These are phyloP conservation scores for Yamadazyma pseudoaaseri DNA, from an alignment of 1,139 yeast species.

Conservation along the genomic window DNA sequence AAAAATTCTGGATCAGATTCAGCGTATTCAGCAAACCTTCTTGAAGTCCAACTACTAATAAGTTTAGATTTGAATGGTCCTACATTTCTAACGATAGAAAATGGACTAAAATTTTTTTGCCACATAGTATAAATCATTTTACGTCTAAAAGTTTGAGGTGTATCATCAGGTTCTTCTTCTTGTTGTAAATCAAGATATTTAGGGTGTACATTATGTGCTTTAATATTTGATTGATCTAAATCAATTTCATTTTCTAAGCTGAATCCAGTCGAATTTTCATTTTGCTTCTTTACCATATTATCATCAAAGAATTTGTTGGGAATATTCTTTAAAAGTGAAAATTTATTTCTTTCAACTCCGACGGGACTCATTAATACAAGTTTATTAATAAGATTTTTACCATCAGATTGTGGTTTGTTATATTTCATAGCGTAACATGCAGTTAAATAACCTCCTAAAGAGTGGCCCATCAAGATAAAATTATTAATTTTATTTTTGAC, in stretches of 20 bases:
- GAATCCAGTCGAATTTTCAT: slow-evolving; percentile 24
- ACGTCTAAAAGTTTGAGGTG: slow-evolving; percentile 18
- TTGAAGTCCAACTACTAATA: slow-evolving; percentile 43
- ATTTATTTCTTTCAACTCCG: slow-evolving; percentile 41
- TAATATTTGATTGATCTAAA: slow-evolving; percentile 5
- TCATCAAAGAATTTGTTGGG: slow-evolving; percentile 18
- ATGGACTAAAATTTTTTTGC: slow-evolving; percentile 40
- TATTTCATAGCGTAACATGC: slow-evolving; percentile 75
- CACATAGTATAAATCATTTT: slow-evolving; percentile 31
- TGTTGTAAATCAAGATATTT: slow-evolving; percentile 9
- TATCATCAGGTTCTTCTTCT: slow-evolving; percentile 12
- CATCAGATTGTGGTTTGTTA: slow-evolving; percentile 30
- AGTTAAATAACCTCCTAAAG: slow-evolving; percentile 88
- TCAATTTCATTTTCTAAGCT: slow-evolving; percentile 12
- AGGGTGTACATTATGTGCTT: slow-evolving; percentile 12
- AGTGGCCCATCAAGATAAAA: slow-evolving; percentile 82
- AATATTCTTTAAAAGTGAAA: slow-evolving; percentile 27
- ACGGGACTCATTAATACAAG: slow-evolving; percentile 46
- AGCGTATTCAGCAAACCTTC: slow-evolving; percentile 37
- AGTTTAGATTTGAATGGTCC: slow-evolving; percentile 41
- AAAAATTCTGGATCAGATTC: slow-evolving; percentile 29
- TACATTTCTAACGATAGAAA: slow-evolving; percentile 30
- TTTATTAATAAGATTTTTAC: slow-evolving; percentile 33
- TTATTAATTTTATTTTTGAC: slow-evolving; percentile 48
- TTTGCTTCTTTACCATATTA: slow-evolving; percentile 28